A percentile compares a stretch with the other conserved stretches of the same genome.
Conservation (phyloP, 345 rosid species). For the Microcos paniculata region DNA sequence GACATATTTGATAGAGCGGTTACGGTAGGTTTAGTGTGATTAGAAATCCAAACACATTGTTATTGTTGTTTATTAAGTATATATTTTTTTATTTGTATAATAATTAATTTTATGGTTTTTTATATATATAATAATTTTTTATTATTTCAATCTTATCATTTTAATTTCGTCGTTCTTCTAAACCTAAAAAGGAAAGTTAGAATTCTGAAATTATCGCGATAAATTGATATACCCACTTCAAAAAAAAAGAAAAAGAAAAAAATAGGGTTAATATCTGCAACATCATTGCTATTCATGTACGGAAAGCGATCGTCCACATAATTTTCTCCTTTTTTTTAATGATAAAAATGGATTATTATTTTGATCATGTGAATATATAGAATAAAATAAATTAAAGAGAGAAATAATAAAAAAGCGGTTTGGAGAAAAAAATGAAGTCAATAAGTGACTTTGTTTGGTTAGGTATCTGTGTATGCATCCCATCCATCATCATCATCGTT, state of each 20-base stretch:
- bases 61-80: no score
- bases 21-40: no score
- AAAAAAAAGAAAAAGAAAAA: not conserved
- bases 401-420: not conserved
- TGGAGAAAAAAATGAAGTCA: not conserved
- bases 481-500: not conserved
- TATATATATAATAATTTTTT: no score
- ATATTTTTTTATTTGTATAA: no score
- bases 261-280: not conserved
- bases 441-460: not conserved
- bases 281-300: constrained; percentile 9
- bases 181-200: not conserved
- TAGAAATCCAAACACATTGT: no score
- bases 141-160: no score
- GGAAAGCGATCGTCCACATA: constrained; percentile 18
- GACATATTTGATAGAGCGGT: no score
- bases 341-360: not conserved
- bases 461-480: not conserved
- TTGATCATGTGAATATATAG: not conserved
- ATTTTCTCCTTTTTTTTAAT: no score
- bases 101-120: no score
- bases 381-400: not conserved
- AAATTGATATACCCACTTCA: not conserved
- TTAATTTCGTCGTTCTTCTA: no score
- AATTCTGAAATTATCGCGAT: not conserved